Percentiles rank a stretch among this genome's conserved stretches.
These are phyloP conservation scores for Colletotrichum neosansevieriae DNA, from an alignment of 2,329 filamentous ascomycete species.

Conservation along the genomic window DNA sequence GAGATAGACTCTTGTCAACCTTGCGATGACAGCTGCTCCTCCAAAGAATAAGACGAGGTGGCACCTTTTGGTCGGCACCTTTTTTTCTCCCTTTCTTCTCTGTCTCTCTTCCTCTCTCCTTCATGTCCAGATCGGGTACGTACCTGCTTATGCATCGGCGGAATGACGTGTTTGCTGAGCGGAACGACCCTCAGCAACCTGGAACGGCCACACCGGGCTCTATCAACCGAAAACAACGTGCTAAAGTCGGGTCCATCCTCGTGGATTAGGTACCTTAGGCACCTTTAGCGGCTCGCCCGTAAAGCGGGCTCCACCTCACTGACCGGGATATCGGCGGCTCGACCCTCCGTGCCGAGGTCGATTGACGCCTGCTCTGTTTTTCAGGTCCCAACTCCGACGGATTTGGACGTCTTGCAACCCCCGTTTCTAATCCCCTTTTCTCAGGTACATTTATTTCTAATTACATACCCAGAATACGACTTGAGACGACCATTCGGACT, in stretches of 20 bases:
- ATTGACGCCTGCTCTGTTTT: background rate
- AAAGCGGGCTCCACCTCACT: background rate
- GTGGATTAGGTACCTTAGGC: background rate
- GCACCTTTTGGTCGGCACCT: background rate
- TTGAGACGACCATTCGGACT: slow-evolving; percentile 20
- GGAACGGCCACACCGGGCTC: slow-evolving; percentile 21
- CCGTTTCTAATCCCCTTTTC: background rate
- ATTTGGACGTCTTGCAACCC: slow-evolving; percentile 13
- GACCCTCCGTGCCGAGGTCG: slow-evolving; percentile 34
- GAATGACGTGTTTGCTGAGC: slow-evolving; percentile 31
- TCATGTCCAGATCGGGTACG: slow-evolving; percentile 13
- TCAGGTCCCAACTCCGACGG: slow-evolving; percentile 35
- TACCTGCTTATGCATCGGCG: slow-evolving; percentile 10
- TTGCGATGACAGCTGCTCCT: slow-evolving; percentile 35
- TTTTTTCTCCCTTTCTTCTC: background rate
- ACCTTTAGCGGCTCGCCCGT: slow-evolving; percentile 21
- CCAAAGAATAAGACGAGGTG: slow-evolving; percentile 22
- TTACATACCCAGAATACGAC: slow-evolving; percentile 27
- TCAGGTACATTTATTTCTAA: slow-evolving; percentile 1
- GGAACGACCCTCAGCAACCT: slow-evolving; percentile 4
- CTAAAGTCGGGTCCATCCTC: background rate
- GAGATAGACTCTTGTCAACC: slow-evolving; percentile 1
- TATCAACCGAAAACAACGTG: slow-evolving; percentile 23
- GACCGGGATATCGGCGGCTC: slow-evolving; percentile 29
- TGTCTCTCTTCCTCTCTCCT: background rate